These are phyloP conservation scores for Boletus huronensis DNA, from an alignment of 768 basidiomycete species.

Conservation along the genomic window DNA sequence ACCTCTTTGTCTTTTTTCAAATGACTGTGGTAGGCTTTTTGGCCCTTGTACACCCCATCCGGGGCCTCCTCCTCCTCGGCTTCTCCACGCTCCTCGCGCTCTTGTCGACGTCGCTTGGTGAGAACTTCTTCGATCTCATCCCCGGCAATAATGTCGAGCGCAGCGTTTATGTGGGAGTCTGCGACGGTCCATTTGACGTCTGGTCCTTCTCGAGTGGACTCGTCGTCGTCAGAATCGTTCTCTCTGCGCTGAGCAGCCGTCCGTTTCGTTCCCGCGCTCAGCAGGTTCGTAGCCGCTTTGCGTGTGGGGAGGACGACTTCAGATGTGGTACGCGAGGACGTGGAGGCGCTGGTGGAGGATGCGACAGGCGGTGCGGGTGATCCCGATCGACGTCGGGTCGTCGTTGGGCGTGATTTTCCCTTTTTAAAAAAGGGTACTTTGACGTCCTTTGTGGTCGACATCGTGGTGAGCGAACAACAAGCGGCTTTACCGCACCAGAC, in stretches of 20 bases:
- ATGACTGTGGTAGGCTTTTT: slow-evolving; percentile 76
- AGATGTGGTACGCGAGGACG: slow-evolving; percentile 38
- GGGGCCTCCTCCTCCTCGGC: slow-evolving; percentile 55
- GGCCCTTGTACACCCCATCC: slow-evolving; percentile 83
- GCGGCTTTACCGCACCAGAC: not conserved
- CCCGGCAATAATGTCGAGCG: slow-evolving; percentile 74
- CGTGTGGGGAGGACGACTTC: slow-evolving; percentile 76
- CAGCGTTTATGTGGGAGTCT: slow-evolving; percentile 71
- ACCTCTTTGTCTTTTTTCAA: slow-evolving; percentile 80
- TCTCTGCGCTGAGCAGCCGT: slow-evolving; percentile 47
- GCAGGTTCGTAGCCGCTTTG: slow-evolving; percentile 62
- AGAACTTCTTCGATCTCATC: slow-evolving; percentile 78
- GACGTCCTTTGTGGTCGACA: slow-evolving; percentile 35
- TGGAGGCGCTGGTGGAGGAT: slow-evolving; percentile 18
- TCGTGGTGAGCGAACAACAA: slow-evolving; percentile 13
- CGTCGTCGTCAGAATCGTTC: slow-evolving; percentile 47
- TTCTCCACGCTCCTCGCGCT: slow-evolving; percentile 47
- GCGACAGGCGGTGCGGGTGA: slow-evolving; percentile 46
- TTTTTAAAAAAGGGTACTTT: slow-evolving; percentile 90
- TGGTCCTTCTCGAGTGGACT: slow-evolving; percentile 42
- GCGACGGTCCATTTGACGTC: slow-evolving; percentile 77
- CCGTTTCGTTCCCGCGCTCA: slow-evolving; percentile 75
- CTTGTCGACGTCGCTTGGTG: slow-evolving; percentile 63
- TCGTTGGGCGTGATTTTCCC: slow-evolving; percentile 73
- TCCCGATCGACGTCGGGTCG: slow-evolving; percentile 68